Evolutionary conservation across 2,329 filamentous ascomycete species (phyloP).

Genomic region (Sporothrix globosa): DNA sequence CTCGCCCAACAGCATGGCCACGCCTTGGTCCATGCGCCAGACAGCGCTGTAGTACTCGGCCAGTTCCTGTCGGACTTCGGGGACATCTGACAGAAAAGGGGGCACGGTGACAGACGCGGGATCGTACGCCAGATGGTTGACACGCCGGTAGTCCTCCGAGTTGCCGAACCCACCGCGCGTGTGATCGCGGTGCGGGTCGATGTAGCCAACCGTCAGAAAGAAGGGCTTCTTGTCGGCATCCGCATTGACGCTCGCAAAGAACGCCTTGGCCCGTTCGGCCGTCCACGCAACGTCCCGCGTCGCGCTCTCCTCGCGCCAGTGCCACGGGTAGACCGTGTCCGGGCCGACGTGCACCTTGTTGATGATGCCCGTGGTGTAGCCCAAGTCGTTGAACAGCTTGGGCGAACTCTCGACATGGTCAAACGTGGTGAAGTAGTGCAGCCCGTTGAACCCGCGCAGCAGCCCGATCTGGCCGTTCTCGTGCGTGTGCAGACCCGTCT

Average conservation of each 20-base stretch:
- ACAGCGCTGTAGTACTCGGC: constrained; percentile 49
- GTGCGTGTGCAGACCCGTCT: constrained; percentile 53
- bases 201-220: constrained; percentile 51
- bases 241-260: constrained; percentile 45
- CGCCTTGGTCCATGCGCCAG: constrained; percentile 47
- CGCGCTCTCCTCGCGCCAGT: constrained; percentile 45
- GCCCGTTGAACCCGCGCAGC: constrained; percentile 44
- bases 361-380: constrained; percentile 51
- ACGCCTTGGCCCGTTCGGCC: constrained; percentile 45
- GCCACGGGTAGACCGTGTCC: constrained; percentile 47
- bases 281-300: constrained; percentile 49
- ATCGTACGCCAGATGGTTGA: not conserved
- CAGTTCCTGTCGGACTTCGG: constrained; percentile 47
- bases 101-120: constrained; percentile 41
- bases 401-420: constrained; percentile 1
- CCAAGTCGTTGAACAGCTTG: constrained; percentile 44
- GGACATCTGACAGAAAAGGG: constrained; percentile 46
- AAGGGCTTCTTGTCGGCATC: constrained; percentile 43
- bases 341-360: constrained; percentile 54
- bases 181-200: constrained; percentile 51
- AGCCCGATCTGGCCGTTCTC: constrained; percentile 53
- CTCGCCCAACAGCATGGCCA: constrained; percentile 46
- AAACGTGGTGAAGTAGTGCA: constrained; percentile 16
- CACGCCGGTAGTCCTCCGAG: constrained; percentile 39
- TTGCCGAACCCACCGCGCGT: constrained; percentile 26